phyloP scores from a whole-genome alignment of 805 yeast species.

The Candida insectalens region DNA sequence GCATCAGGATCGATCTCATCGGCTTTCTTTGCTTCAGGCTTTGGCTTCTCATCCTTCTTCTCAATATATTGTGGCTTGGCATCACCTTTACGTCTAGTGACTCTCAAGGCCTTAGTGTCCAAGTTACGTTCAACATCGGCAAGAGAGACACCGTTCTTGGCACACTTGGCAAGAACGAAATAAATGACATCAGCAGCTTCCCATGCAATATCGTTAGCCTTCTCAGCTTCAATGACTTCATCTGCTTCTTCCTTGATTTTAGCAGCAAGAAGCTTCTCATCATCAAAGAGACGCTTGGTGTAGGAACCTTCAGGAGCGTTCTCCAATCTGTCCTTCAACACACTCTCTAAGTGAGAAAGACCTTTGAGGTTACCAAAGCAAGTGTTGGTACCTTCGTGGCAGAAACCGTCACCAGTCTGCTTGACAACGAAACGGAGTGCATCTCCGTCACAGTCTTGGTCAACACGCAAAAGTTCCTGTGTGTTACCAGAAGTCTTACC shows the following conservation, averaged over 20 bases:
- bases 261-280: constrained; percentile 65
- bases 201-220: constrained; percentile 71
- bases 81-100: constrained; percentile 90
- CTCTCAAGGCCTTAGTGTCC: constrained; percentile 74
- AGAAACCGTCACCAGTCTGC: constrained; percentile 83
- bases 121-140: constrained; percentile 78
- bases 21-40: constrained; percentile 5
- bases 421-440: constrained; percentile 79
- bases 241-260: constrained; percentile 95
- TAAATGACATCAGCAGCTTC: constrained; percentile 88
- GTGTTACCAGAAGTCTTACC: constrained; percentile 97
- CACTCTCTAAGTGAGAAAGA: constrained; percentile 53
- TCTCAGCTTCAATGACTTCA: constrained; percentile 79
- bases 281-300: constrained; percentile 79
- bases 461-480: constrained; percentile 59
- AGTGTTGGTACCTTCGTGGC: constrained; percentile 74
- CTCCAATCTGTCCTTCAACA: constrained; percentile 49
- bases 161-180: constrained; percentile 44
- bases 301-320: constrained; percentile 91
- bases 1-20: constrained; percentile 22
- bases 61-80: constrained; percentile 75
- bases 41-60: constrained; percentile 7
- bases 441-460: constrained; percentile 87
- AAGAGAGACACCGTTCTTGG: constrained; percentile 66
- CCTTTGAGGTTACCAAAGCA: constrained; percentile 77